Evolutionary conservation across 768 basidiomycete species (phyloP), one percentile per base, ranked within the genome.

Genomic region (Rhizopogon roseolus): DNA sequence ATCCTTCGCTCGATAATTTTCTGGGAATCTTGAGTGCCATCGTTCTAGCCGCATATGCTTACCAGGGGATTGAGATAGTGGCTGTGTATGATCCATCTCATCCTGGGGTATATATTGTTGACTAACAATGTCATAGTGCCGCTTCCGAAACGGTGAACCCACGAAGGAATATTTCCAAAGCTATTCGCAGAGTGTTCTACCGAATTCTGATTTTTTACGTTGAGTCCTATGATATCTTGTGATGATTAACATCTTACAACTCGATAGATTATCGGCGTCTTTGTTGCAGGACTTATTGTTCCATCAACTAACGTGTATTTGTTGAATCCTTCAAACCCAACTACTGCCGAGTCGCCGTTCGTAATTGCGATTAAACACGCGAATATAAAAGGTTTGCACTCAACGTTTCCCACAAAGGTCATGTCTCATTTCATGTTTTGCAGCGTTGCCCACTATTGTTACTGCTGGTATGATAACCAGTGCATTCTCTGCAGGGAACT

Each of bases 201-300:
- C 84, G 92, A 57, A 90, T 95, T 61, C 58, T 85, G 9, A 59
- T 90, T 27, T 92, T 92, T 77, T 92, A 91, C 58, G 80, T 82
- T 57, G 54, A 79, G 63, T 28, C 19, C 9, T 5, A 6, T 53
- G 17, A 25, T 45, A 41, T 10, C n/a, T 46, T 16, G 37, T 10
- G 2, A 4, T 29, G 32, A 50, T 27, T 41, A 13, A 10, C 32
- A 11, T 19, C 41, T 48, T n/a, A 41, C 41, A 8, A 7, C 29
- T 19, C 11, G 22, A n/a, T 37, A 85, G 81, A 76, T 90, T 55
- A 72, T 88, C 45, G 88, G 87, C 28, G 75, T 88, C 54, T 69
- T 86, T 56, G 72, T 85, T 56, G 79, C 85, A 42, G 88, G 88
- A 51, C 81, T 93, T 81, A 76, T 91, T 49, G 88, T 93, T 38